phyloP scores from a whole-genome alignment of 1,139 yeast species.

The Lodderomyces jiufengensis region DNA sequence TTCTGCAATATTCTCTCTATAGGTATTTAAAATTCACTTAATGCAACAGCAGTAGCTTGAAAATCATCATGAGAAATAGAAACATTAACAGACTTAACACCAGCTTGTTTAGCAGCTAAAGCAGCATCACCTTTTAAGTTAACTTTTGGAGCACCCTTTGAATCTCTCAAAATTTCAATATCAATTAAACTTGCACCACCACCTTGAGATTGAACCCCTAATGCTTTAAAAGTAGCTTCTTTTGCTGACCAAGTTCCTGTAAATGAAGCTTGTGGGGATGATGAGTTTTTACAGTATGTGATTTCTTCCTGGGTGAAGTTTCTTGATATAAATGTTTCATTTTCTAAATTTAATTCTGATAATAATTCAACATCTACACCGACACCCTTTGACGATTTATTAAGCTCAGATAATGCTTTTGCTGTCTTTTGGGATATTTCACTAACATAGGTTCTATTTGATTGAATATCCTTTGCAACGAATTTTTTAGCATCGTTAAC shows the following conservation, averaged over 20 bases:
- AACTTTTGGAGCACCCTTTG: constrained; percentile 82
- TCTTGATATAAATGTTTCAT: constrained; percentile 85
- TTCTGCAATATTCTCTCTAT: no score
- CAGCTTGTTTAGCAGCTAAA: constrained; percentile 64
- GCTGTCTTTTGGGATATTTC: constrained; percentile 42
- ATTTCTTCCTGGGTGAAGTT: constrained; percentile 84
- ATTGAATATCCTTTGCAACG: constrained; percentile 38
- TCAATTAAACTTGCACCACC: constrained; percentile 93
- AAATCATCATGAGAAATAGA: constrained; percentile 94
- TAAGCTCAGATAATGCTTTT: constrained; percentile 46
- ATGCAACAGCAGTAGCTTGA: constrained; percentile 97
- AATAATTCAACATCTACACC: constrained; percentile 97
- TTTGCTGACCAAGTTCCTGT: constrained; percentile 99
- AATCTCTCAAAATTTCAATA: constrained; percentile 77
- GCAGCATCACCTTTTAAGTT: constrained; percentile 72
- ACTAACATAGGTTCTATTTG: constrained; percentile 33
- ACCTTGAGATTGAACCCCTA: constrained; percentile 86
- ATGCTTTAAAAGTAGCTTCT: constrained; percentile 96
- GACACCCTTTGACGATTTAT: constrained; percentile 62
- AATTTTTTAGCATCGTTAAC: constrained; percentile 54
- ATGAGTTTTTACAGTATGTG: constrained; percentile 67
- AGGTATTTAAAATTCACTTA: constrained; percentile 70
- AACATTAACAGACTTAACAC: constrained; percentile 71
- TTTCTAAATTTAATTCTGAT: constrained; percentile 72
- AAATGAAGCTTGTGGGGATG: constrained; percentile 82